Evolutionary conservation across 306 rosid genomes (phyloP), one percentile per base, ranked within the genome.

Genomic region (Sphenostylis stenocarpa): DNA sequence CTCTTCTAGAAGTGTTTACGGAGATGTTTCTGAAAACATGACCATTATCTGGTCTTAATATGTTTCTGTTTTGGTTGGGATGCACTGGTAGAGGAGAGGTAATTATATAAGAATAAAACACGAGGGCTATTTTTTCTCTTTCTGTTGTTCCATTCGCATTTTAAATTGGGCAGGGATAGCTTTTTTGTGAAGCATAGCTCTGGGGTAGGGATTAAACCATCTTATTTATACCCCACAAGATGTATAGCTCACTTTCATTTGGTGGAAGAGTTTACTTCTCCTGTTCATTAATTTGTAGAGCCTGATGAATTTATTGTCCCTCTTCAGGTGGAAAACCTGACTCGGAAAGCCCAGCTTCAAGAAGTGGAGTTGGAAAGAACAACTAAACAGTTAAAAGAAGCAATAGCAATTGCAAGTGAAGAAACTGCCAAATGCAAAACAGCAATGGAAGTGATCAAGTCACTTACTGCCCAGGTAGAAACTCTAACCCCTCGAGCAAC

Each of bases 391-490:
- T 88, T 95, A 55, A 95, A 95, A 82, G 98, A 95, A 81, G 98
- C 97, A 72, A 84, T 87, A 82, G 89, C 93, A 78, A 86, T 90
- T 82, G 97, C 97, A 19, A 93, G 85, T 53, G 98, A 90, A 69
- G 98, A 92, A 90, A 84, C 96, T 85, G 86, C 90, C 70, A 92
- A 85, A 85, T 90, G 97, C 86, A 95, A 90, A 84, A 93, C 90
- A 19, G 98, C 98, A 79, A 95, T 92, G 85, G 98, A 95, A 87
- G 98, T 95, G 82, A 95, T 90, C 86, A 93, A 90, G 86, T 95
- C 98, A 1, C 98, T 95, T 75, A 95, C 98, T 64, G 96, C 97
- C 51, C 96, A 90, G 89, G 98, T 95, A 86, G 85, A 45, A 28
- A 61, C 49, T 61, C 24, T 23, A 23, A 33, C 70, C 39, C 63